These are phyloP conservation scores for Solanum pinnatisectum DNA, from an alignment of 257 asterid species.

Conservation along the genomic window DNA sequence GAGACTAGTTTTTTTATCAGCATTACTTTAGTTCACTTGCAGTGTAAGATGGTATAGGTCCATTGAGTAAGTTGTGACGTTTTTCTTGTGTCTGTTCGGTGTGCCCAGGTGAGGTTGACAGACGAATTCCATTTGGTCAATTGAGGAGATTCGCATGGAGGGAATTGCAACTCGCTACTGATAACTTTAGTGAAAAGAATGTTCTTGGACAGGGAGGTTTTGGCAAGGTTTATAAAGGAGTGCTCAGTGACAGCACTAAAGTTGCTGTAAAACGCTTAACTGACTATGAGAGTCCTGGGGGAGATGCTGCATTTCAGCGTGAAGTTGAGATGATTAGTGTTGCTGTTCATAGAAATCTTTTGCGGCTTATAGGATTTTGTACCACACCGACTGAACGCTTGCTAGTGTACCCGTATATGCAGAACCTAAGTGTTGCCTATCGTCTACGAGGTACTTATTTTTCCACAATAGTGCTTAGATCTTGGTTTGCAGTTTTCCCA, in stretches of 20 bases:
- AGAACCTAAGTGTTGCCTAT: slow-evolving; percentile 88
- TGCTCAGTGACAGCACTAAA: slow-evolving; percentile 62
- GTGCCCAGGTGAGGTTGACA: slow-evolving; percentile 76
- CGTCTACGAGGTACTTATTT: slow-evolving; percentile 69
- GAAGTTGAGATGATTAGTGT: slow-evolving; percentile 99
- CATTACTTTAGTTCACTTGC: not conserved
- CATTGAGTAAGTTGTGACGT: not conserved
- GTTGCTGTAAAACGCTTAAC: slow-evolving; percentile 90
- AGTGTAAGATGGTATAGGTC: not conserved
- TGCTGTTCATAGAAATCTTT: slow-evolving; percentile 89
- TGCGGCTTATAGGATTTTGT: slow-evolving; percentile 82
- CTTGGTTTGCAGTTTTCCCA: not conserved
- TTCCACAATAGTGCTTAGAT: not conserved
- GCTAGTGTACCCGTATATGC: slow-evolving; percentile 89
- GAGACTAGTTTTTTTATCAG: not conserved
- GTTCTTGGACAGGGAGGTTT: slow-evolving; percentile 97
- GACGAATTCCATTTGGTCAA: slow-evolving; percentile 88
- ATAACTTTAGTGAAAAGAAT: slow-evolving; percentile 71
- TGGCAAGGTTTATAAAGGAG: slow-evolving; percentile 92
- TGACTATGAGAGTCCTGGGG: slow-evolving; percentile 89
- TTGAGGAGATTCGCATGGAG: slow-evolving; percentile 88
- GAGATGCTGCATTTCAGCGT: slow-evolving; percentile 89
- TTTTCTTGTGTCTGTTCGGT: not conserved
- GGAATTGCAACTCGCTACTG: slow-evolving; percentile 87
- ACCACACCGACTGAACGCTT: slow-evolving; percentile 93